A percentile compares a stretch with the other conserved stretches of the same genome.
phyloP scores from a whole-genome alignment of 192 early-diverging fungal genomes.

The Mycoemilia scoparia region DNA sequence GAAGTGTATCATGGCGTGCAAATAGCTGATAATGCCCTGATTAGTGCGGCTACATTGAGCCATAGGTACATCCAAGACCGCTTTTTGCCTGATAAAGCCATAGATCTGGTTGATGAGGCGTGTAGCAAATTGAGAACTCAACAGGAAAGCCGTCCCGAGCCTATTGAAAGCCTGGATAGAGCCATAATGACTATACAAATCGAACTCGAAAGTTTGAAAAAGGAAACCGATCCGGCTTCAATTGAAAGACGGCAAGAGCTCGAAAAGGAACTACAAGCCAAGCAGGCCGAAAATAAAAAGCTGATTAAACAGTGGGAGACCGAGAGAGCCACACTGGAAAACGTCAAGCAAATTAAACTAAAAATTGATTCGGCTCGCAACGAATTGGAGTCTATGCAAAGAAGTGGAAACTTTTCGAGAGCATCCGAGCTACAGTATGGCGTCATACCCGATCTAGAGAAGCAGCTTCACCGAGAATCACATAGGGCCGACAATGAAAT shows the following conservation, averaged over 20 bases:
- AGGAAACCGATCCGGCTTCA: conserved; percentile 54
- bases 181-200: conserved; percentile 60
- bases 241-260: conserved; percentile 41
- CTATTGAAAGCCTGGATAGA: conserved; percentile 51
- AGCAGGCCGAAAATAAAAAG: conserved; percentile 34
- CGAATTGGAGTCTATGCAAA: conserved; percentile 54
- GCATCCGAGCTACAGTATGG: conserved; percentile 67
- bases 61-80: conserved; percentile 57
- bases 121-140: conserved; percentile 58
- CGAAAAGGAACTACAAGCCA: conserved; percentile 36
- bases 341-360: conserved; percentile 46
- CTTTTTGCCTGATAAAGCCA: conserved; percentile 65
- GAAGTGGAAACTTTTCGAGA: conserved; percentile 47
- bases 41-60: conserved; percentile 48
- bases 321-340: conserved; percentile 49
- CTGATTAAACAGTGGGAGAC: conserved; percentile 44
- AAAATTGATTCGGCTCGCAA: conserved; percentile 53
- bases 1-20: conserved; percentile 65
- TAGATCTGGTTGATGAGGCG: conserved; percentile 66
- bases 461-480: conserved; percentile 42
- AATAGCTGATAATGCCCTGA: conserved; percentile 52
- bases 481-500: conserved; percentile 10
- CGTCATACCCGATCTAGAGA: conserved; percentile 51
- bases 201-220: conserved; percentile 59
- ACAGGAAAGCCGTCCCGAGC: conserved; percentile 63